Conservation (phyloP, 192 early-diverging fungal genomes). For the Thamnidium elegans region DNA sequence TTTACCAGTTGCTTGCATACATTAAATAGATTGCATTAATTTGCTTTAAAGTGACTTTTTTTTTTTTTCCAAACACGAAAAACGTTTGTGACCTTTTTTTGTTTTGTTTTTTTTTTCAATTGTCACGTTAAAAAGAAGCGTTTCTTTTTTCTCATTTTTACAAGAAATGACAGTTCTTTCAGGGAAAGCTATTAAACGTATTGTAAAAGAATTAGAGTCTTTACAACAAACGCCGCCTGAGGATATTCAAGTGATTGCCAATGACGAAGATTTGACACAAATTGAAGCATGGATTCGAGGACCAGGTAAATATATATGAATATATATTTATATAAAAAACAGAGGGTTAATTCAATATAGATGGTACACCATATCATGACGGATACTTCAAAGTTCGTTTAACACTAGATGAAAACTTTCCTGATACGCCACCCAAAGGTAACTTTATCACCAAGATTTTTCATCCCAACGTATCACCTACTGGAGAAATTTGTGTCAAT, state of each 20-base stretch:
- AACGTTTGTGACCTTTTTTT: too few relatives aligned
- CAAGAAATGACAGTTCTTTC: neutral
- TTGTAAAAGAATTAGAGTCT: slow-evolving; percentile 55
- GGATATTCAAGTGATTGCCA: slow-evolving; percentile 72
- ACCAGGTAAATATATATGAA: slow-evolving; percentile 53
- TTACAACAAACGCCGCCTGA: slow-evolving; percentile 69
- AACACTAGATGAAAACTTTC: slow-evolving; percentile 70
- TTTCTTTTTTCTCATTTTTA: too few relatives aligned
- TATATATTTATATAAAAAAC: neutral
- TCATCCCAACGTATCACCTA: slow-evolving; percentile 89
- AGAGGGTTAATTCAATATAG: slow-evolving; percentile 26
- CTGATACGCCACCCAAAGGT: slow-evolving; percentile 79
- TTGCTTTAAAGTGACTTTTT: too few relatives aligned
- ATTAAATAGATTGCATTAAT: too few relatives aligned
- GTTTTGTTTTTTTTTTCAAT: too few relatives aligned
- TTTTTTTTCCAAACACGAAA: too few relatives aligned
- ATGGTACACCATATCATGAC: slow-evolving; percentile 80
- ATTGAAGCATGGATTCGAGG: slow-evolving; percentile 85
- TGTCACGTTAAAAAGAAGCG: too few relatives aligned
- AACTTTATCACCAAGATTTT: slow-evolving; percentile 93
- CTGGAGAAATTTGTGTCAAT: slow-evolving; percentile 93
- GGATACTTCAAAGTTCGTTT: slow-evolving; percentile 77
- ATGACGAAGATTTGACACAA: slow-evolving; percentile 72
- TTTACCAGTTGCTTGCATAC: too few relatives aligned
- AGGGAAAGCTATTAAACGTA: slow-evolving; percentile 36